Conservation (phyloP, 805 yeast species). For the Hanseniaspora occidentalis region DNA sequence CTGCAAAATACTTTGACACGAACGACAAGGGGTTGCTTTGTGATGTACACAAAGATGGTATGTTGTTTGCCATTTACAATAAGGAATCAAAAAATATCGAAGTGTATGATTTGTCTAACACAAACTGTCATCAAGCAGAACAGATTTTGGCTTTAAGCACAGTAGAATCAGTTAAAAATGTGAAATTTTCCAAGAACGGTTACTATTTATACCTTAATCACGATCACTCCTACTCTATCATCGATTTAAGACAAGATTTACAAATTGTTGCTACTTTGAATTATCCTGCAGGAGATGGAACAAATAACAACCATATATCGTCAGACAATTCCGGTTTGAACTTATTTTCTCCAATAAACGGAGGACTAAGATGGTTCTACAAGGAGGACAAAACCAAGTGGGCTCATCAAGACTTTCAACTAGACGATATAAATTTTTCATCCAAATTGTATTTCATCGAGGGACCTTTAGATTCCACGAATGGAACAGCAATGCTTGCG, state of each 20-base stretch:
- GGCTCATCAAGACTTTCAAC: no score
- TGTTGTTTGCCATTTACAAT: slow-evolving; percentile 19
- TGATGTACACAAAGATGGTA: slow-evolving; percentile 28
- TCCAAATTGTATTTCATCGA: no score
- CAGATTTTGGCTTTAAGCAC: neutral
- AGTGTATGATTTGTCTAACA: slow-evolving; percentile 1
- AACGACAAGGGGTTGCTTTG: neutral
- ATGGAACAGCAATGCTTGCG: neutral
- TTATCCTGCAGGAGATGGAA: neutral
- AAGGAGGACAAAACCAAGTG: neutral
- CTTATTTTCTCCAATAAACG: neutral
- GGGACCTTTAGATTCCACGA: no score
- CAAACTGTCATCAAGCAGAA: neutral
- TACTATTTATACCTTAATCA: slow-evolving; percentile 21
- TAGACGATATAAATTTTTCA: neutral
- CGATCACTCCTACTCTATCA: slow-evolving; percentile 9
- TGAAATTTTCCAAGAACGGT: slow-evolving; percentile 20
- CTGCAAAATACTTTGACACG: neutral
- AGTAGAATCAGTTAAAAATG: slow-evolving; percentile 4
- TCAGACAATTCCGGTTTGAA: neutral
- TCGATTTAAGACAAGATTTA: slow-evolving; percentile 17
- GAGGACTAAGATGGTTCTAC: neutral
- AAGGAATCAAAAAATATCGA: slow-evolving; percentile 5
- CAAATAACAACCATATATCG: neutral
- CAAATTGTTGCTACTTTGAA: neutral